phyloP scores from a whole-genome alignment of 129 eudicot genomes.

The Flaveria robusta region DNA sequence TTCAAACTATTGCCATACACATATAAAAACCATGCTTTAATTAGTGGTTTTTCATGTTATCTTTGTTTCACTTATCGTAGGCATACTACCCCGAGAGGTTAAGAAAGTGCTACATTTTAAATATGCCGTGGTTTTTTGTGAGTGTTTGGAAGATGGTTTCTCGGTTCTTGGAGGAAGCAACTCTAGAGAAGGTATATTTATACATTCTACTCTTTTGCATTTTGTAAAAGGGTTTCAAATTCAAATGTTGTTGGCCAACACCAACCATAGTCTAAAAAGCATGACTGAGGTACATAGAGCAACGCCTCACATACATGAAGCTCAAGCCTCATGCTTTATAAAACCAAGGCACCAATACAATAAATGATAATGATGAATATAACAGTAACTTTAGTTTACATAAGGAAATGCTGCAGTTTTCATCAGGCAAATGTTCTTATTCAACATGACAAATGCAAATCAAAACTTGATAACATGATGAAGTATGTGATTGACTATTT shows the following conservation, averaged over 20 bases:
- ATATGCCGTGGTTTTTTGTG: slow-evolving; percentile 65
- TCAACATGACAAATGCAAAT: not conserved
- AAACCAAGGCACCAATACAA: not conserved
- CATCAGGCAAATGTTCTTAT: not conserved
- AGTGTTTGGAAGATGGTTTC: slow-evolving; percentile 59
- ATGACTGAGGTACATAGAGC: not conserved
- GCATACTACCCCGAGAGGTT: slow-evolving; percentile 70
- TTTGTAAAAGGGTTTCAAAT: not conserved
- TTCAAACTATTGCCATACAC: not conserved
- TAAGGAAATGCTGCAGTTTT: not conserved
- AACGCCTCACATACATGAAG: not conserved
- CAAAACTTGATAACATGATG: not conserved
- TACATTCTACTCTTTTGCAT: slow-evolving; percentile 14
- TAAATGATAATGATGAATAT: not conserved
- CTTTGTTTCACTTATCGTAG: slow-evolving; percentile 32
- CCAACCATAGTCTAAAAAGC: not conserved
- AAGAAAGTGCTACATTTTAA: slow-evolving; percentile 48
- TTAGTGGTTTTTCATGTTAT: not conserved
- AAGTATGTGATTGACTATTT: not conserved
- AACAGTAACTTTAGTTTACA: slow-evolving; percentile 3
- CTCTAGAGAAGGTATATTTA: slow-evolving; percentile 56
- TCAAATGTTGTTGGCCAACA: not conserved
- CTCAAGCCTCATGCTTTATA: not conserved
- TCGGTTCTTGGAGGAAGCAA: slow-evolving; percentile 60
- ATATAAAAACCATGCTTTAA: not conserved